Evolutionary conservation across 2,329 filamentous ascomycete genomes (phyloP), one percentile per base, ranked within the genome.

Genomic region (Microascus cirrosus): DNA sequence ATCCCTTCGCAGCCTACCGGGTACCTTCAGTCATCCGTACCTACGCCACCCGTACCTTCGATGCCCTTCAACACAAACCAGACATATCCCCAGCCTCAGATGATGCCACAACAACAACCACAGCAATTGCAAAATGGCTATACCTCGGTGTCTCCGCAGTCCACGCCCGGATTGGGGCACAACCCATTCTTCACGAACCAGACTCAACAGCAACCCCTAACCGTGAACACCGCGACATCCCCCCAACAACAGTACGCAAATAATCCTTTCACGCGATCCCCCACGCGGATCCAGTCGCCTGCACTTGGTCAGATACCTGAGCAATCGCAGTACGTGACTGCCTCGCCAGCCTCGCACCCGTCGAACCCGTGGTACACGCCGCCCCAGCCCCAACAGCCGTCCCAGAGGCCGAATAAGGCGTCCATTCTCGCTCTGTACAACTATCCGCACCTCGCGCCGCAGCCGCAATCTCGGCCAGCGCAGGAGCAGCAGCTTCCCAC

Each of bases 401-500:
- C 8, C 18, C 73, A 74, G 50, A 74, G 80, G 35, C 78, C 84
- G 34, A 83, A 90, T 65, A 92, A 88, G 62, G 82, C 81, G 2
- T 86, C 86, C 4, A 93, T 94, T 60, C 76, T 93, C 69, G 86
- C 89, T 6, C 71, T 94, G 12, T 93, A 89, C 70, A 84, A 82
- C 66, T 80, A 85, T 45, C 77, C 81, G 39, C 59, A 59, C 54
- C 57, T 62, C 32, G 61, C 59, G 4, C 58, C 61, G 3, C 61
- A 62, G 53, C 58, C 59, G 24, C 56, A 28, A 34, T n/a, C 66
- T 54, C 66, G 64, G 53, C 61, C 63, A 6, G 61, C 64, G 36
- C 59, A 62, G 54, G 62, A 50, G 20, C 45, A 50, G 45, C 45
- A 50, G 20, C 45, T 20, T 10, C 64, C 55, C 18, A n/a, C 11